These are phyloP conservation scores for Melanogaster broomeanus DNA, from an alignment of 768 basidiomycete genomes.

Conservation along the genomic window DNA sequence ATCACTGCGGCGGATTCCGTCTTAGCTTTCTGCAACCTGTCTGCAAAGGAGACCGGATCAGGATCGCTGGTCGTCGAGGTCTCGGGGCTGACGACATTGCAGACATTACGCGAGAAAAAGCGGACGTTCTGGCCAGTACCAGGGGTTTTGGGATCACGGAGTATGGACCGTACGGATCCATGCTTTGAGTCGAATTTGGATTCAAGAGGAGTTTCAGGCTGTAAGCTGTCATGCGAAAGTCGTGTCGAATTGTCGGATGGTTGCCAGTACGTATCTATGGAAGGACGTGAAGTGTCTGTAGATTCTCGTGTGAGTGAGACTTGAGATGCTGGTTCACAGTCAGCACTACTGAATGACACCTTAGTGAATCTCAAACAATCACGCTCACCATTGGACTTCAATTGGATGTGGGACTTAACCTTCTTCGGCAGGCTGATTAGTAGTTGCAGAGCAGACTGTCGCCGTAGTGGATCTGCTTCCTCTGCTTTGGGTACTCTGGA, in stretches of 20 bases:
- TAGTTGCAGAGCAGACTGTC: conserved; percentile 32
- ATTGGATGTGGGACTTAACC: conserved; percentile 44
- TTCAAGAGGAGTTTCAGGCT: conserved; percentile 32
- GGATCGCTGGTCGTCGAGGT: conserved; percentile 45
- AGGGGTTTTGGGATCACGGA: conserved; percentile 69
- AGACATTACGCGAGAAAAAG: conserved; percentile 72
- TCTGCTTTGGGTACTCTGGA: conserved; percentile 45
- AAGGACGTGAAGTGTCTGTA: conserved; percentile 35
- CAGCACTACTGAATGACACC: not conserved
- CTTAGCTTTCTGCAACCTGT: conserved; percentile 15
- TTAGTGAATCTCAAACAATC: not conserved
- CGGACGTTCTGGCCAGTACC: conserved; percentile 80
- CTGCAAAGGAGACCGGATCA: conserved; percentile 27
- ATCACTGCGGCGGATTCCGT: not conserved
- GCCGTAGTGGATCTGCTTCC: conserved; percentile 34
- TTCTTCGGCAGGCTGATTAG: conserved; percentile 49
- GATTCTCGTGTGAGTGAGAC: too few species aligned
- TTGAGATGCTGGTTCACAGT: conserved; percentile 16
- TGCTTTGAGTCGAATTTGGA: conserved; percentile 23
- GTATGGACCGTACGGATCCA: conserved; percentile 69
- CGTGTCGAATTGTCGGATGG: conserved; percentile 17
- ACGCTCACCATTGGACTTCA: conserved; percentile 40
- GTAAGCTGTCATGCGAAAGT: conserved; percentile 8
- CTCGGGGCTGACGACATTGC: conserved; percentile 67
- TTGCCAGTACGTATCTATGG: conserved; percentile 41